Evolutionary conservation across 2,329 filamentous ascomycete genomes (phyloP).

Genomic region (Apiospora aurea): DNA sequence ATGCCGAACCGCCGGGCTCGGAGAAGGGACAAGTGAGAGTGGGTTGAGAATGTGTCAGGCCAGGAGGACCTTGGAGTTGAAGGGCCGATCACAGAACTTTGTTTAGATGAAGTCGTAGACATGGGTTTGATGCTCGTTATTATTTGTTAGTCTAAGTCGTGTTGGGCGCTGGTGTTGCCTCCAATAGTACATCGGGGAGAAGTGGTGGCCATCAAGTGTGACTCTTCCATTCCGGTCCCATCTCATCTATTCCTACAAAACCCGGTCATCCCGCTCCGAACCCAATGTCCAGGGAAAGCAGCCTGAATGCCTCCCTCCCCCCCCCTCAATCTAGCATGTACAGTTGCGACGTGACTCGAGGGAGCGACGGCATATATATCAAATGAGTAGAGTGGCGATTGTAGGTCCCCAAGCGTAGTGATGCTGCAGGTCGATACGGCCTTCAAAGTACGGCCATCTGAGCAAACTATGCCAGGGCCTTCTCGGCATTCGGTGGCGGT

Average conservation of each 20-base stretch:
- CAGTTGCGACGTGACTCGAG: neutral
- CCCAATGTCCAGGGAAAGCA: neutral
- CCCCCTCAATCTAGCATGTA: neutral
- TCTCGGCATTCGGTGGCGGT: constrained; percentile 43
- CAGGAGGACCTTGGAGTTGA: neutral
- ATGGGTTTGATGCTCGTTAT: neutral
- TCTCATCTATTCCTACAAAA: constrained; percentile 1
- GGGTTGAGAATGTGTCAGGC: neutral
- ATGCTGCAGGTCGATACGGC: constrained; percentile 22
- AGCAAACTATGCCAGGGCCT: constrained; percentile 40
- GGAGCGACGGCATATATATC: constrained; percentile 1
- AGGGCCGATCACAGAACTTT: neutral
- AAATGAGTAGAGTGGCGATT: constrained; percentile 40
- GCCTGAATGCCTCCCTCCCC: neutral
- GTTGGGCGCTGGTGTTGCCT: neutral
- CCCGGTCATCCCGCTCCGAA: neutral
- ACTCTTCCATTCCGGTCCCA: neutral
- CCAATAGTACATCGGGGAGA: constrained; percentile 4
- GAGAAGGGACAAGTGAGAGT: neutral
- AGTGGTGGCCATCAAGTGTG: neutral
- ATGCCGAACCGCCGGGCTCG: neutral
- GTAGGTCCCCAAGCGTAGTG: constrained; percentile 28
- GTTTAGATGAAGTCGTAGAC: neutral
- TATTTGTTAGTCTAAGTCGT: neutral
- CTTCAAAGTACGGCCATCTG: neutral